Conservation (phyloP, 1,139 yeast species). For the Yamadazyma diospyri region DNA sequence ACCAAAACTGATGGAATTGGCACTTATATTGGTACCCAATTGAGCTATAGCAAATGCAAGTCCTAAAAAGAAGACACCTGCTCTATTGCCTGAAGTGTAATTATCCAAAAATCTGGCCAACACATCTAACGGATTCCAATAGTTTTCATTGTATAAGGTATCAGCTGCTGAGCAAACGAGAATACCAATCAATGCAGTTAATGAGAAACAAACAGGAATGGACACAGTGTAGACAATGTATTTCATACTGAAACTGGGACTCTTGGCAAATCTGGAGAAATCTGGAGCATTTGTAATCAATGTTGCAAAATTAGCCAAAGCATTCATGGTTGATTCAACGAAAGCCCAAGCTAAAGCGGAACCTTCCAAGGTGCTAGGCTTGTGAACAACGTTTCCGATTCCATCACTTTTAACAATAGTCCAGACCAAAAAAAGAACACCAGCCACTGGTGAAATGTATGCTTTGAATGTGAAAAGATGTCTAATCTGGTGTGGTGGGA, state of each 20-base stretch:
- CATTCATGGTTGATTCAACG: conserved; percentile 71
- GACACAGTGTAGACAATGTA: conserved; percentile 50
- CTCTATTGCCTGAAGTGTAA: conserved; percentile 57
- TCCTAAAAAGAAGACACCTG: conserved; percentile 81
- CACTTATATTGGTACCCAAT: conserved; percentile 88
- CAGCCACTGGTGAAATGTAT: conserved; percentile 72
- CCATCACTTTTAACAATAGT: conserved; percentile 72
- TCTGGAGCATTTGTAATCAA: conserved; percentile 87
- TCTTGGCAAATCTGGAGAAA: conserved; percentile 75
- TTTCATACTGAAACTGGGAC: conserved; percentile 39
- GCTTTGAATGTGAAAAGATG: conserved; percentile 82
- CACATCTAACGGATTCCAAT: conserved; percentile 87
- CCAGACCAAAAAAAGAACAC: conserved; percentile 77
- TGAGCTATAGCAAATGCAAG: conserved; percentile 81
- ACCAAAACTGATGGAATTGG: conserved; percentile 86
- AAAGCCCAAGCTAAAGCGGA: conserved; percentile 78
- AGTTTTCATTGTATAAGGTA: conserved; percentile 61
- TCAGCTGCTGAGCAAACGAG: conserved; percentile 81
- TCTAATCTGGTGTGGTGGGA: conserved; percentile 77
- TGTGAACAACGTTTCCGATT: conserved; percentile 64
- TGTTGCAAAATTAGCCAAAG: conserved; percentile 83
- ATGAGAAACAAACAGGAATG: conserved; percentile 72
- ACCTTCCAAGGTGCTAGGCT: conserved; percentile 48
- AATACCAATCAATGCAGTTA: conserved; percentile 84
- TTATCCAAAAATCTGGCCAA: conserved; percentile 61